Conservation (phyloP, 2,329 filamentous ascomycete genomes). For the Fusarium luffae region DNA sequence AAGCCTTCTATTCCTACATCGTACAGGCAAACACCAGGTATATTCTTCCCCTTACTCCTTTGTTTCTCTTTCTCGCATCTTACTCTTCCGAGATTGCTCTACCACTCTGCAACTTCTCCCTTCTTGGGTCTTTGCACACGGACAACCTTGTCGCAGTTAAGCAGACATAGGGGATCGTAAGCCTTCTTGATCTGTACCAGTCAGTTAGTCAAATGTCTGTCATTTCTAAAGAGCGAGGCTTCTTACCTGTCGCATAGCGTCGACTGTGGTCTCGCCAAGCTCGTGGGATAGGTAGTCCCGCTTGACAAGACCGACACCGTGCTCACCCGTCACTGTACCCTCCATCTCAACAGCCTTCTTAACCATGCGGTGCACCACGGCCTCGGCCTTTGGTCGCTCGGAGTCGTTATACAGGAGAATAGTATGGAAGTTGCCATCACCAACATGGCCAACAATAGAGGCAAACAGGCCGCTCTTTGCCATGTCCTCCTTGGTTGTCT, state of each 20-base stretch:
- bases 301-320: constrained; percentile 87
- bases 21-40: constrained; percentile 36
- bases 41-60: neutral
- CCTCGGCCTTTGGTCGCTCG: constrained; percentile 74
- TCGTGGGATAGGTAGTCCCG: constrained; percentile 85
- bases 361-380: constrained; percentile 84
- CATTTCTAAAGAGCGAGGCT: constrained; percentile 23
- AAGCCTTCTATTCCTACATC: constrained; percentile 32
- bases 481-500: constrained; percentile 69
- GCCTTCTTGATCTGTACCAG: constrained; percentile 76
- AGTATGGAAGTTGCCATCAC: constrained; percentile 82
- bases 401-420: constrained; percentile 72
- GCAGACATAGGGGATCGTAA: constrained; percentile 78
- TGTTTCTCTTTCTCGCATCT: neutral
- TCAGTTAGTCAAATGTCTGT: neutral
- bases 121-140: constrained; percentile 63
- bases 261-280: constrained; percentile 77
- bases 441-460: constrained; percentile 76
- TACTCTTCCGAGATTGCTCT: neutral
- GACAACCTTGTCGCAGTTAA: constrained; percentile 77
- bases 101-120: constrained; percentile 60
- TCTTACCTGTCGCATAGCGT: constrained; percentile 81
- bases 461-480: constrained; percentile 56
- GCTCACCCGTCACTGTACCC: constrained; percentile 87
- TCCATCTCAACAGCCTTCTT: constrained; percentile 87